Evolutionary conservation across 768 basidiomycete species (phyloP).

Genomic region (Tulasnella sp.): DNA sequence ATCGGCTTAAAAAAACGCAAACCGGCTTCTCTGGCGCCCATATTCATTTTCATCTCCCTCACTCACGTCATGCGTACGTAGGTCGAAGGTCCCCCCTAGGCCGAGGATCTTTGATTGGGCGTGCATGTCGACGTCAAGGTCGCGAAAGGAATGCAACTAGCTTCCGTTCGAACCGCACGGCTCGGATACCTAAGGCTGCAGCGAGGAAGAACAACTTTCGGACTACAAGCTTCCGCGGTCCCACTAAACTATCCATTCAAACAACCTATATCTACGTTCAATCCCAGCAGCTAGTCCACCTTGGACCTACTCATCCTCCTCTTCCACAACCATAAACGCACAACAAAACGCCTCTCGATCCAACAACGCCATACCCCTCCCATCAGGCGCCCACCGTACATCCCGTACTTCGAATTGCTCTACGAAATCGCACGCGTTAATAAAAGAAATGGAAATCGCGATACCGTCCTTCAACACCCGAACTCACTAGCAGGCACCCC

Average conservation of each 20-base stretch:
- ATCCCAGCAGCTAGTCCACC: background rate
- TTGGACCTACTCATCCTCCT: background rate
- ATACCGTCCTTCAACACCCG: background rate
- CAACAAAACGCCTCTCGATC: constrained; percentile 78
- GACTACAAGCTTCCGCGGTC: too few relatives aligned
- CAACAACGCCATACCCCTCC: constrained; percentile 62
- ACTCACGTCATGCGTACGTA: too few relatives aligned
- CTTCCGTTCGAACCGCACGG: too few relatives aligned
- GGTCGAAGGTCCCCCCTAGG: too few relatives aligned
- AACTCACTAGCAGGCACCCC: constrained; percentile 76
- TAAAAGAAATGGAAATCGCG: constrained; percentile 4
- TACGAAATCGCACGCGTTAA: constrained; percentile 20
- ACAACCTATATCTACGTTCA: background rate
- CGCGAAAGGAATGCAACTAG: too few relatives aligned
- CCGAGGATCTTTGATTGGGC: too few relatives aligned
- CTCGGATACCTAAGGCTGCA: too few relatives aligned
- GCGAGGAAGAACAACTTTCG: too few relatives aligned
- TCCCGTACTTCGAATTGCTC: constrained; percentile 63
- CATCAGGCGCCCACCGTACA: constrained; percentile 74
- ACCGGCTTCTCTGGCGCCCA: too few relatives aligned
- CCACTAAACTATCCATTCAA: background rate
- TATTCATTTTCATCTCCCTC: too few relatives aligned
- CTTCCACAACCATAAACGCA: constrained; percentile 63
- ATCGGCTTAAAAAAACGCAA: too few relatives aligned
- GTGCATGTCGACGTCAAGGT: too few relatives aligned